Evolutionary conservation across 768 basidiomycete species (phyloP), one percentile per base, ranked within the genome.

Genomic region (Floccularia luteovirens): DNA sequence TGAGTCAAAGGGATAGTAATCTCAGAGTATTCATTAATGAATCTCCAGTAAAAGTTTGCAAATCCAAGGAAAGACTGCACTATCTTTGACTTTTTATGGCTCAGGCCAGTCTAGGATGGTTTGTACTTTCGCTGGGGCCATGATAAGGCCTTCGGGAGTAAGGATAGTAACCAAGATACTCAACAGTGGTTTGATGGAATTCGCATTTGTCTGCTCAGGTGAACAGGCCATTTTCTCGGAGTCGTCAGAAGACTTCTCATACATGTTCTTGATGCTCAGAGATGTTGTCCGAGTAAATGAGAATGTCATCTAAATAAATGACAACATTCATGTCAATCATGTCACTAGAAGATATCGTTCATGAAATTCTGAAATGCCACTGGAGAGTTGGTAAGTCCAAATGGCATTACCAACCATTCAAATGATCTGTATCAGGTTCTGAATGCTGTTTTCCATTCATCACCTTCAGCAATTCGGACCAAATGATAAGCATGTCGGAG

Each of bases 401-500:
- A n/a, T n/a, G n/a, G n/a, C n/a, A n/a, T n/a, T n/a, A n/a, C n/a
- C n/a, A n/a, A n/a, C n/a, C n/a, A n/a, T n/a, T n/a, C n/a, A n/a
- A n/a, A n/a, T n/a, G n/a, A n/a, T n/a, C n/a, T n/a, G n/a, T n/a
- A n/a, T 17, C 50, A 53, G 11, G 61, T 66, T 6, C 50, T 35
- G 50, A 72, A 70, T 1, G 60, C 62, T 2, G 67, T 68, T 44
- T 69, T 70, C 60, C 57, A 61, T 46, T 67, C 54, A 39, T 68
- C 55, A 0, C n/a, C n/a, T n/a, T n/a, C n/a, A n/a, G n/a, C n/a
- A n/a, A n/a, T n/a, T n/a, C n/a, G n/a, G n/a, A n/a, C 43, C 4
- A 55, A 57, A 45, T 58, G 54, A 44, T 59, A 71, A 1, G 60
- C 61, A 24, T 49, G 46, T n/a, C n/a, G n/a, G n/a, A n/a, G n/a